Conservation (phyloP, 2,329 filamentous ascomycete species). For the Trichoderma pleuroti region DNA sequence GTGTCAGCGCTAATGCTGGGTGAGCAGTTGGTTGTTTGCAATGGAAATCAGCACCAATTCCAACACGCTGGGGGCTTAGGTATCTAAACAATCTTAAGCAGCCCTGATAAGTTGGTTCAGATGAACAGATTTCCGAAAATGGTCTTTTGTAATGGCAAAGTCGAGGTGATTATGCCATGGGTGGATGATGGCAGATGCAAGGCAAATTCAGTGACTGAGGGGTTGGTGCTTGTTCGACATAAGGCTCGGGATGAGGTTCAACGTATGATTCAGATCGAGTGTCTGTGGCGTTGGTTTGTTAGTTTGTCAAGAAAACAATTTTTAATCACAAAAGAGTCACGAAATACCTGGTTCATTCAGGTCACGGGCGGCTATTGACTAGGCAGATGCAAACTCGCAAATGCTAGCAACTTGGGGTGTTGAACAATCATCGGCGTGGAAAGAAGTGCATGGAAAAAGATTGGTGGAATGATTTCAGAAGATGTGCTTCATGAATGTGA, state of each 20-base stretch:
- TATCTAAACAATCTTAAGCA: rapidly evolving
- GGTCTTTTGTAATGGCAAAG: no score
- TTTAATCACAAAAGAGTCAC: neutral
- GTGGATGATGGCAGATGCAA: neutral
- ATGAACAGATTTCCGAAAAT: neutral
- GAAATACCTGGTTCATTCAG: neutral
- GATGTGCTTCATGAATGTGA: neutral
- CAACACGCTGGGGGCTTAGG: neutral
- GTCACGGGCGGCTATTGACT: no score
- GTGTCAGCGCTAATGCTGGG: neutral
- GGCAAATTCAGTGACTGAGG: neutral
- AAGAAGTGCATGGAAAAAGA: neutral
- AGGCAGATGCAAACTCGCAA: neutral
- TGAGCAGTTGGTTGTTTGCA: neutral
- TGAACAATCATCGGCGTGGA: neutral
- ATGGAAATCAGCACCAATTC: neutral
- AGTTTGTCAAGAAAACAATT: neutral
- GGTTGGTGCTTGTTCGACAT: neutral
- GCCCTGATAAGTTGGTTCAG: neutral
- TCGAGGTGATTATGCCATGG: neutral
- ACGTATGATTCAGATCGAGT: neutral
- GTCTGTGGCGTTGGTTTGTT: neutral
- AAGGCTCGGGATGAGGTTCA: neutral
- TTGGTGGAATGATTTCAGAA: neutral
- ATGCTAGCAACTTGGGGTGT: neutral